These are phyloP conservation scores for Podaxis carcinomalis DNA, from an alignment of 768 basidiomycete genomes.

Conservation along the genomic window DNA sequence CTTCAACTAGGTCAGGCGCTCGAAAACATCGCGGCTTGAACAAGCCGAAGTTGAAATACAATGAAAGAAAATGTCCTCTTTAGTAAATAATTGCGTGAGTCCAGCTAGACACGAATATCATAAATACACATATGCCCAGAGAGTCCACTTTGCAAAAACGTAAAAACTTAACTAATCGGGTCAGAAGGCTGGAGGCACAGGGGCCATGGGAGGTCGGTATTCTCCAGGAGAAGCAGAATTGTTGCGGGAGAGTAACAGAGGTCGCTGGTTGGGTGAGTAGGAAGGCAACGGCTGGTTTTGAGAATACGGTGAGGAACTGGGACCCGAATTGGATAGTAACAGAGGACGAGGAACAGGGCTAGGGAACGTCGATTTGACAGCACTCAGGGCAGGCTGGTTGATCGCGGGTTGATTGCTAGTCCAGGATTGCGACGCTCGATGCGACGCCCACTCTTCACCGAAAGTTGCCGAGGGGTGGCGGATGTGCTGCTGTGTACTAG, in stretches of 20 bases:
- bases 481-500: too few relatives aligned
- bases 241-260: conserved; percentile 1
- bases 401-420: neutral
- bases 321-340: neutral
- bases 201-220: neutral
- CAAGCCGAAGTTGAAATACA: too few relatives aligned
- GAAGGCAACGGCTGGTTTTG: neutral
- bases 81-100: neutral
- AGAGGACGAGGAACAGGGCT: conserved; percentile 7
- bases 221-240: neutral
- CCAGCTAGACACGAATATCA: neutral
- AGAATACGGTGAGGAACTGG: neutral
- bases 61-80: neutral
- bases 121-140: neutral
- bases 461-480: neutral
- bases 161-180: neutral
- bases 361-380: conserved; percentile 11
- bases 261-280: neutral
- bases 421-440: conserved; percentile 1
- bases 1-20: neutral
- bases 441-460: neutral
- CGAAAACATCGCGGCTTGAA: too few relatives aligned
- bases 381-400: conserved; percentile 12
- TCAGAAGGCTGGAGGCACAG: conserved; percentile 1
- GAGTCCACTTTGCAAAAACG: neutral